A percentile compares a stretch with the other conserved stretches of the same genome.
Conservation (phyloP, 768 basidiomycete species). For the Antrodiella citrinella region DNA sequence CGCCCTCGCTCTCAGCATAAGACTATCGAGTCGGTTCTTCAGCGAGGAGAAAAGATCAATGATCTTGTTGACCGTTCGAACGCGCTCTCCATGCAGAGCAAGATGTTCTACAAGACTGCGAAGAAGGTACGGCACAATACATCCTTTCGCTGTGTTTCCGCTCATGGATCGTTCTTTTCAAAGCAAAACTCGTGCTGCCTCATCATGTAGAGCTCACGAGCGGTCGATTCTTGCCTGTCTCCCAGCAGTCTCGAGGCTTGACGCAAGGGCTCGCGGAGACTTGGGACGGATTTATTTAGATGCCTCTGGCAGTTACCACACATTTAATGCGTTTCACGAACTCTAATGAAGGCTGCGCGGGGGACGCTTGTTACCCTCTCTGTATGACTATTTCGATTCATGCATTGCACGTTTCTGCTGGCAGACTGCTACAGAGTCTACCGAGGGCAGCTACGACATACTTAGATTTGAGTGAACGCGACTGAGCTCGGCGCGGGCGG, state of each 20-base stretch:
- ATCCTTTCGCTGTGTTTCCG: not conserved
- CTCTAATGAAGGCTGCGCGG: too few relatives aligned
- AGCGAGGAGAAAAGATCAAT: conserved; percentile 94
- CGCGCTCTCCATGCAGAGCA: conserved; percentile 80
- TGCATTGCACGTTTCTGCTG: too few relatives aligned
- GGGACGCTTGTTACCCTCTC: too few relatives aligned
- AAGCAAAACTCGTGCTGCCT: conserved; percentile 96
- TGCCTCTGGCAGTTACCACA: not conserved
- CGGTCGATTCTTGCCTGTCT: too few relatives aligned
- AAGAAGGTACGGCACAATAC: conserved; percentile 69
- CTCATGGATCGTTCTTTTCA: conserved; percentile 2
- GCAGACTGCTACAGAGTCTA: too few relatives aligned
- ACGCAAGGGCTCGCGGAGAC: too few relatives aligned
- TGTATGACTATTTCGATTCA: too few relatives aligned
- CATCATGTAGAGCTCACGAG: conserved; percentile 52
- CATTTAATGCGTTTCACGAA: not conserved
- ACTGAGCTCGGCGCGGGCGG: too few relatives aligned
- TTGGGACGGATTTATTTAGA: too few relatives aligned
- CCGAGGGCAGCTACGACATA: too few relatives aligned
- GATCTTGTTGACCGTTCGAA: conserved; percentile 92
- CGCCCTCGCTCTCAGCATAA: conserved; percentile 80
- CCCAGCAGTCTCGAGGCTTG: too few relatives aligned
- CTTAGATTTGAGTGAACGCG: too few relatives aligned
- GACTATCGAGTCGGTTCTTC: conserved; percentile 95
- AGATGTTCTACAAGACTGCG: conserved; percentile 99